These are phyloP conservation scores for Mycogone perniciosa DNA, from an alignment of 2,329 filamentous ascomycete species.

Conservation along the genomic window DNA sequence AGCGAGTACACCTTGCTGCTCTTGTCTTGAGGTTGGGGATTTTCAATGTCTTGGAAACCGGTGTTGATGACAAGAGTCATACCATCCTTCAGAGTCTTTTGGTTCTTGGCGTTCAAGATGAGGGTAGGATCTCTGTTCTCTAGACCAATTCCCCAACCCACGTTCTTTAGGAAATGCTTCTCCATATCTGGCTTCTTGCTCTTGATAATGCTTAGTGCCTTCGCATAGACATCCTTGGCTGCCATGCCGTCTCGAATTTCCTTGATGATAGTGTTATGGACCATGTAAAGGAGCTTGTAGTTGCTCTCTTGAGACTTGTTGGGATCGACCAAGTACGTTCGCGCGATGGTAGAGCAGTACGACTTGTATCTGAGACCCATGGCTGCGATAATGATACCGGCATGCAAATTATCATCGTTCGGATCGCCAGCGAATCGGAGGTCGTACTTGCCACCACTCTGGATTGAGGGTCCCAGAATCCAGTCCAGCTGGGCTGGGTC, in stretches of 20 bases:
- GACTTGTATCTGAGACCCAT: conserved; percentile 93
- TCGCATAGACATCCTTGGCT: conserved; percentile 87
- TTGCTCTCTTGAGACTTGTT: conserved; percentile 93
- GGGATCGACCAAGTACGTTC: conserved; percentile 94
- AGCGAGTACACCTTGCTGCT: conserved; percentile 84
- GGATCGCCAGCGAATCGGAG: conserved; percentile 72
- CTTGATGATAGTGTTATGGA: conserved; percentile 87
- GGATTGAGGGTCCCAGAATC: conserved; percentile 83
- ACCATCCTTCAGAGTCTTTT: conserved; percentile 77
- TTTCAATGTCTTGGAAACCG: conserved; percentile 83
- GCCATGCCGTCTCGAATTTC: conserved; percentile 80
- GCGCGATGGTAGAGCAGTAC: conserved; percentile 85
- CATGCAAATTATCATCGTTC: conserved; percentile 76
- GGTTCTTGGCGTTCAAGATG: conserved; percentile 80
- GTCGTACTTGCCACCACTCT: conserved; percentile 95
- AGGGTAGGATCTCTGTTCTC: conserved; percentile 83
- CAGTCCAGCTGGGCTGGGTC: conserved; percentile 87
- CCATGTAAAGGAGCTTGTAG: conserved; percentile 78
- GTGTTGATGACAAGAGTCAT: conserved; percentile 94
- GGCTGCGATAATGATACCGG: conserved; percentile 87
- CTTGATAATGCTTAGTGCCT: conserved; percentile 73
- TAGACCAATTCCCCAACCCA: conserved; percentile 87
- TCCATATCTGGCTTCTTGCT: conserved; percentile 92
- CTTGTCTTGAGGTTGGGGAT: conserved; percentile 81
- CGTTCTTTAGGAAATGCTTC: conserved; percentile 88